A percentile compares a stretch with the other conserved stretches of the same genome.
These are phyloP conservation scores for Theobroma cacao DNA, from an alignment of 345 rosid genomes.

Conservation along the genomic window DNA sequence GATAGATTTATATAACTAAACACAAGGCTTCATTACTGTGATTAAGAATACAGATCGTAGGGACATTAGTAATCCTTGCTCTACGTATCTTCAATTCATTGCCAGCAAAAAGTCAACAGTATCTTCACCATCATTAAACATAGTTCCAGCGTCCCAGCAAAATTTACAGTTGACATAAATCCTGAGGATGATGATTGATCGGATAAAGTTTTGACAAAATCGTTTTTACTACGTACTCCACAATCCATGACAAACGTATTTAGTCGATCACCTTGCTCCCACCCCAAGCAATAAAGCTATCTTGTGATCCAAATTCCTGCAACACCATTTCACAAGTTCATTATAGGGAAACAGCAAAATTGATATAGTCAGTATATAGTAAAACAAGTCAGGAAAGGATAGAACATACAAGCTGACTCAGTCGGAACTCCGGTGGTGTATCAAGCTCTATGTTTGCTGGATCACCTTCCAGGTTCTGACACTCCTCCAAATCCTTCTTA, in stretches of 20 bases:
- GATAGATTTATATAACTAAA: not conserved
- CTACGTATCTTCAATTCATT: too few species aligned
- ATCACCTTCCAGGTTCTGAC: constrained; percentile 69
- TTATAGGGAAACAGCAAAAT: not conserved
- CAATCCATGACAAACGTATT: not conserved
- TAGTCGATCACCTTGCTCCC: constrained; percentile 41
- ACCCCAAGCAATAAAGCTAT: constrained; percentile 84
- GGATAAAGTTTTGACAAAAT: constrained; percentile 2
- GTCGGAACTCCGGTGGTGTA: constrained; percentile 89
- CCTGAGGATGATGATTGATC: not conserved
- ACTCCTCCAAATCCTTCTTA: constrained; percentile 86
- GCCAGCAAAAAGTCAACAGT: not conserved
- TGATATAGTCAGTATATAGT: not conserved
- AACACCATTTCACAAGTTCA: not conserved
- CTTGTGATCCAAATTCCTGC: constrained; percentile 95
- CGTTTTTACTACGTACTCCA: not conserved
- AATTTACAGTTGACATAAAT: constrained; percentile 3
- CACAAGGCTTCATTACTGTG: not conserved
- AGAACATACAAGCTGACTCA: constrained; percentile 83
- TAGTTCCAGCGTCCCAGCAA: constrained; percentile 1
- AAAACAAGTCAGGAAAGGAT: not conserved
- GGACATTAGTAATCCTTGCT: too few species aligned
- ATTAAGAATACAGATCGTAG: too few species aligned
- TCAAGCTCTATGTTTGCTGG: constrained; percentile 80
- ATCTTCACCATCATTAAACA: not conserved